Evolutionary conservation across 805 yeast species (phyloP).

Genomic region (Wickerhamiella shivajii): DNA sequence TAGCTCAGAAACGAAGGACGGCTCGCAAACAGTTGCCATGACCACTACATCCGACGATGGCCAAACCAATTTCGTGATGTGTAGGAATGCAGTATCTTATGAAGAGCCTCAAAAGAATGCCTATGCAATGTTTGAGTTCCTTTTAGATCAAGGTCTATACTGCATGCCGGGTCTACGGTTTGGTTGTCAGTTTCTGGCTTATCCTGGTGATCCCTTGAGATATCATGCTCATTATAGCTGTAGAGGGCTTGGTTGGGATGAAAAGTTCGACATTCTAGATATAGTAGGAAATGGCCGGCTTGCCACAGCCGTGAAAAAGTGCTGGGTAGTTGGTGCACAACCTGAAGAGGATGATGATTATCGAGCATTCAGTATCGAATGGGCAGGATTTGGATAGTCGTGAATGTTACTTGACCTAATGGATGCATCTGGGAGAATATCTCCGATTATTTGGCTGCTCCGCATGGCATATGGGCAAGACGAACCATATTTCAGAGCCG

Average conservation of each 20-base stretch:
- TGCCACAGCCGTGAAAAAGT: slow-evolving; percentile 84
- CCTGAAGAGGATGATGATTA: slow-evolving; percentile 18
- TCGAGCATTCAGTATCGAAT: slow-evolving; percentile 60
- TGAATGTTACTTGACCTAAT: neutral
- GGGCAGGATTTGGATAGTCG: slow-evolving; percentile 89
- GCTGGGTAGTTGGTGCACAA: slow-evolving; percentile 42
- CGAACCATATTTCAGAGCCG: no score
- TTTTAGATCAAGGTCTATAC: slow-evolving; percentile 35
- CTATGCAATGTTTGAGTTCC: slow-evolving; percentile 28
- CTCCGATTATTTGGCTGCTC: no score
- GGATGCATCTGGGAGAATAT: no score
- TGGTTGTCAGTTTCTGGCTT: slow-evolving; percentile 79
- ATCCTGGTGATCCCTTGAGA: slow-evolving; percentile 88
- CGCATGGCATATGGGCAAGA: no score
- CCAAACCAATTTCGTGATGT: neutral
- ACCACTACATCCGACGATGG: neutral
- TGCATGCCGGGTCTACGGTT: slow-evolving; percentile 78
- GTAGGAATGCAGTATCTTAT: neutral
- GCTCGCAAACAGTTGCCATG: no score
- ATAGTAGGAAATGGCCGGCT: slow-evolving; percentile 77
- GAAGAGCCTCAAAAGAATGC: slow-evolving; percentile 10
- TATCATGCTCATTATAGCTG: slow-evolving; percentile 81
- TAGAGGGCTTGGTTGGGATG: slow-evolving; percentile 34
- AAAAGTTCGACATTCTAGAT: slow-evolving; percentile 40
- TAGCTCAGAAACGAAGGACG: no score